Evolutionary conservation across 495 filamentous ascomycete genomes (phyloP), one percentile per base, ranked within the genome.

Genomic region (Copromyces sp.): DNA sequence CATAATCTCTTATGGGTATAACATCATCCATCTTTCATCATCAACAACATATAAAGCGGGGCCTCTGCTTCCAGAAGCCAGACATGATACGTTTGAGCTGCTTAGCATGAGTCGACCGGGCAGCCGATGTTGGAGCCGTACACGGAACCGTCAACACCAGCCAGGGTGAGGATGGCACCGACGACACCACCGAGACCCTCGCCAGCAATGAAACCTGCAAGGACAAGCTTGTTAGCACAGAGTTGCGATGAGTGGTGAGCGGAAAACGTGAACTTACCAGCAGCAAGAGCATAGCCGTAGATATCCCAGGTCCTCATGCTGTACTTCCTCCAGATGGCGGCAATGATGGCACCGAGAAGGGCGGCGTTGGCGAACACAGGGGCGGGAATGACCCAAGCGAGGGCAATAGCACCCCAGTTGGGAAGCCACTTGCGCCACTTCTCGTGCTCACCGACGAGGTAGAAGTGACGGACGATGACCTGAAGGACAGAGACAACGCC

Each of bases 151-250:
- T 83, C 82, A 9, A 88, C 83, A 8, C 84, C 84, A 1, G 77
- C 82, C 53, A 90, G 82, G 75, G 89, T 86, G 42, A 89, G 81
- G 16, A 85, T 71, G 0, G 89, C 89, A 70, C 86, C 86, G 24
- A 90, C 76, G n/a, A 90, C 88, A 68, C 89, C 88, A 39, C 89
- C 89, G 29, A 91, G 82, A 42, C 90, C 90, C 78, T 91, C 90
- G 24, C 90, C 90, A 5, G 90, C 89, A 79, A 91, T 90, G 75
- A 90, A 82, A n/a, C n/a, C n/a, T n/a, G n/a, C n/a, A n/a, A n/a
- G n/a, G n/a, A n/a, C n/a, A n/a, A n/a, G n/a, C n/a, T n/a, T n/a
- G n/a, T n/a, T n/a, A n/a, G n/a, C n/a, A n/a, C n/a, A n/a, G n/a
- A n/a, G n/a, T n/a, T n/a, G n/a, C n/a, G n/a, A n/a, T n/a, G n/a